phyloP scores from a whole-genome alignment of 1,284 basidiomycete genomes.

The Cutaneotrichosporon curvatum region DNA sequence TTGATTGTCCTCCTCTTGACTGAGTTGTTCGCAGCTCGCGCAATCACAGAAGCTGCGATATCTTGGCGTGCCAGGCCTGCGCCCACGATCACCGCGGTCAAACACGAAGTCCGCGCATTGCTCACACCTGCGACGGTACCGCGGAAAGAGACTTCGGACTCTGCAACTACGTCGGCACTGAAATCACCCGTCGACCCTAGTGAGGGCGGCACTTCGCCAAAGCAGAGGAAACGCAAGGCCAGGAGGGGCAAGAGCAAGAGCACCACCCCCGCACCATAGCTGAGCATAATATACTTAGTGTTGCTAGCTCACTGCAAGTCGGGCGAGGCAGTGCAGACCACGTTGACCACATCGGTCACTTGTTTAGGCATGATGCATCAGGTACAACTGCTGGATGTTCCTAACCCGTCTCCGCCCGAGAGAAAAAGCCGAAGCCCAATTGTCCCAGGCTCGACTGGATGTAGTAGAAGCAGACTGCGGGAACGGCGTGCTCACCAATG shows the following conservation, averaged over 20 bases:
- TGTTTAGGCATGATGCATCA: too few species aligned
- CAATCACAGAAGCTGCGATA: conserved; percentile 14
- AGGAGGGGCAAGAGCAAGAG: conserved; percentile 2
- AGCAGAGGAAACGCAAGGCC: conserved; percentile 8
- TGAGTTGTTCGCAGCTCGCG: conserved; percentile 23
- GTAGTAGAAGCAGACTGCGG: too few species aligned
- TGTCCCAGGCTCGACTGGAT: too few species aligned
- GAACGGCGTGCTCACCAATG: too few species aligned
- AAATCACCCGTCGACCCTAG: conserved; percentile 4
- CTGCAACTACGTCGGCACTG: conserved; percentile 14
- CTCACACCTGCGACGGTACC: too few species aligned
- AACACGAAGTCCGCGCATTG: too few species aligned
- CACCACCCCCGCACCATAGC: not conserved
- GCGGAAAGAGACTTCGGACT: conserved; percentile 7
- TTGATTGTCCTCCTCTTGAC: conserved; percentile 28
- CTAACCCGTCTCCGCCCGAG: too few species aligned
- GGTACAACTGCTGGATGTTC: too few species aligned
- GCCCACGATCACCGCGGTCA: conserved; percentile 2
- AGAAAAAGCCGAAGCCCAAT: too few species aligned
- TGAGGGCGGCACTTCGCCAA: conserved; percentile 1
- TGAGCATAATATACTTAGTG: not conserved
- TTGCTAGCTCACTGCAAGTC: too few species aligned
- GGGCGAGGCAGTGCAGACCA: too few species aligned
- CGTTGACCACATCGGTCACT: too few species aligned
- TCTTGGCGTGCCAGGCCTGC: not conserved